Base-by-base conservation (phyloP, 2,329 filamentous ascomycete species). In the Didymella glomerata region DNA sequence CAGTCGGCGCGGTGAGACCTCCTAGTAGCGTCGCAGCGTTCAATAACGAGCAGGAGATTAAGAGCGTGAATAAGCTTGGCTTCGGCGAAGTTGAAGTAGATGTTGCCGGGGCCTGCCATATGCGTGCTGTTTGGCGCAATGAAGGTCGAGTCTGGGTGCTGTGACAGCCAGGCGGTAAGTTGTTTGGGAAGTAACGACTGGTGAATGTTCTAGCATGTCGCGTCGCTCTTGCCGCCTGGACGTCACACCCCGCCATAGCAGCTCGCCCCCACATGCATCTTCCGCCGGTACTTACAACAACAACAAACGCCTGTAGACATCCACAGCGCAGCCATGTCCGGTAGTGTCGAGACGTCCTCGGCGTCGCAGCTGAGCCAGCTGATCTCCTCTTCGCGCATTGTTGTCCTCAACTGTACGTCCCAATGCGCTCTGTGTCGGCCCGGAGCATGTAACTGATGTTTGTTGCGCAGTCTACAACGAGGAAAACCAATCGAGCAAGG, bases 351-450 rank as follows among this genome's bases (percentile, higher is more conserved):
- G 57, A 79, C 82, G 60, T 72, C 76, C 40, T 81, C 79, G 46
- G 75, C 79, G 13, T 62, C 71, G 40, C 77, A 80, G 66, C 70
- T 79, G 62, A 76, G 66, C 63, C 66, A 68, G 16, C 70, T 96
- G 92, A 83, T 97, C 62, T 85, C 85, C 62, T 87, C 85, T 54
- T 93, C 91, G 32, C 87, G 86, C 66, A 86, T 97, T 60, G 91
- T 98, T 41, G 89, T 98, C 54, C 88, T 90, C 72, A 91, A 97
- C 80, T 97, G 93, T 96, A 82, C 85, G 91, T 83, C 61, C 55
- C 41, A 47, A 60, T 51, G 42, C 50, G 45, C 41, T 57, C 64
- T 47, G 42, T n/a, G 53, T 28, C 24, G 42, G 47, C 52, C 60
- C 44, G 68, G 66, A 61, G 70, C 50, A 51, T 45, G 42, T 58